Base-by-base conservation (phyloP, 1,284 basidiomycete genomes). In the Tilletia horrida region DNA sequence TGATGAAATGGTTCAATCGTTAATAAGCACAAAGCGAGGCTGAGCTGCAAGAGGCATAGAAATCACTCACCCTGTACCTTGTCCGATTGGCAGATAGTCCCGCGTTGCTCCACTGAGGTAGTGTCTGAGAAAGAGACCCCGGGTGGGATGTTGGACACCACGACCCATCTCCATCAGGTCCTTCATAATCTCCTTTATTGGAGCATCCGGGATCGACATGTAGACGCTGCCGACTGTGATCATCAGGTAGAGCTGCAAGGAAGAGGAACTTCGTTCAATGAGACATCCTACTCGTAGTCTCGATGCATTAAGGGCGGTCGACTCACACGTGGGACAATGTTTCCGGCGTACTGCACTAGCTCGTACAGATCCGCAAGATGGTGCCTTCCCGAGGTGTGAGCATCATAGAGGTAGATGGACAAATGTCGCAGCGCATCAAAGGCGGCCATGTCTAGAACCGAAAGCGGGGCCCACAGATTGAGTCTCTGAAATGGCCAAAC, bases 161-260 rank as follows among this genome's bases (percentile, higher is more conserved):
- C 80, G 73, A 52, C 76, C 70, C 80, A 81, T 81, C 67, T 81
- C 80, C 75, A 80, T 81, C 66, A 81, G 69, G 66, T 81, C 80
- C 67, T 77, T 78, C 79, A 81, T 81, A 71, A 81, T 81, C 66
- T 81, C 80, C 70, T 80, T 78, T 71, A 81, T 75, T 21, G 80
- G 80, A 50, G 80, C 80, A 62, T 80, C 80, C 62, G 79, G 77
- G 63, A 81, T 76, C 9, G 79, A 81, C 79, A 81, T 81, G 73
- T 81, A 81, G 21, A 81, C 80, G 68, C 75, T 73, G 62, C 80
- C 80, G 3, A 81, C 80, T 45, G 80, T 81, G 74, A 81, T 76
- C 80, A 81, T 81, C 66, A 81, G 75, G 66, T 81, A 81, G 43
- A 81, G 76, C 64, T 76, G 76, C 40, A 23, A 16, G 50, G 2